phyloP scores from a whole-genome alignment of 2,329 filamentous ascomycete species.

The Diaporthe nobilis region DNA sequence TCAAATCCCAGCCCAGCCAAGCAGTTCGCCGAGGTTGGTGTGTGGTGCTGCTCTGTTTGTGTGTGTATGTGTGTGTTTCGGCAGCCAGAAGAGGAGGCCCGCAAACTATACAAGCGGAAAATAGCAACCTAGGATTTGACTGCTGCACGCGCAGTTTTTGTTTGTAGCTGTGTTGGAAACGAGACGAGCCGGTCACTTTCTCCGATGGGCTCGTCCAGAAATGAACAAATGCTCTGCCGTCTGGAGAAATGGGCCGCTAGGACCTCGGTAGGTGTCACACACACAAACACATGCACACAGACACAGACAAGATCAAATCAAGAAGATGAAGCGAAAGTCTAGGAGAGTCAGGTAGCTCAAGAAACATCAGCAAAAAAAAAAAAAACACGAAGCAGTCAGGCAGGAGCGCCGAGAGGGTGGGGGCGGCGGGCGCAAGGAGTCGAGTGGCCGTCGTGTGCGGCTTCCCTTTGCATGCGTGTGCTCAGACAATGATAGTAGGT shows the following conservation, averaged over 20 bases:
- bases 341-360: constrained; percentile 11
- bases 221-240: constrained; percentile 10
- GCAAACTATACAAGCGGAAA: constrained; percentile 7
- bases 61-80: constrained; percentile 6
- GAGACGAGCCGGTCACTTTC: constrained; percentile 11
- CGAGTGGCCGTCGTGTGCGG: not conserved
- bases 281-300: not conserved
- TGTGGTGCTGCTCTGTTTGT: not conserved
- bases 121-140: constrained; percentile 7
- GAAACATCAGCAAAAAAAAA: not conserved
- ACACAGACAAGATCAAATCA: constrained; percentile 22
- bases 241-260: not conserved
- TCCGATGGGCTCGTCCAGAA: constrained; percentile 10
- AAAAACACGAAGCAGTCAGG: not conserved
- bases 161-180: constrained; percentile 23
- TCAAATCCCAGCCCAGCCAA: constrained; percentile 6
- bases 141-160: constrained; percentile 8
- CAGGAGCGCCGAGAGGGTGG: constrained; percentile 2
- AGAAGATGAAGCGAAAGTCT: constrained; percentile 22
- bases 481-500: constrained; percentile 19
- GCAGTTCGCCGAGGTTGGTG: not conserved
- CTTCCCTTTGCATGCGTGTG: not conserved
- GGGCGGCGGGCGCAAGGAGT: constrained; percentile 16
- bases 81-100: constrained; percentile 12
- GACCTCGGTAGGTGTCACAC: constrained; percentile 17